Evolutionary conservation across 371 early-diverging fungal genomes (phyloP).

Genomic region (Zychaea mexicana): DNA sequence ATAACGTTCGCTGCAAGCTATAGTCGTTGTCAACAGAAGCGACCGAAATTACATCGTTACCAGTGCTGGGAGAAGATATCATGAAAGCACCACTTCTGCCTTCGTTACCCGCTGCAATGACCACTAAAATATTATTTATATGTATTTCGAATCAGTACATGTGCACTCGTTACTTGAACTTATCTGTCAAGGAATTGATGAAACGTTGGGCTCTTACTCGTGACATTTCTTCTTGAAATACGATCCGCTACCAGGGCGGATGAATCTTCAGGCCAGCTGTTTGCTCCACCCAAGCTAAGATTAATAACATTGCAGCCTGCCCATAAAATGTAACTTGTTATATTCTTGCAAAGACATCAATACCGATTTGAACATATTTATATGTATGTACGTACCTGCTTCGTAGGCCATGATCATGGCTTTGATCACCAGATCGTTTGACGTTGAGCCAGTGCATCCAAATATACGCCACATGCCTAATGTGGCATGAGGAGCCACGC

Average conservation of each 20-base stretch:
- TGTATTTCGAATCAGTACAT: not conserved
- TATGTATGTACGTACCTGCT: conserved; percentile 42
- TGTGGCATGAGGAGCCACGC: conserved; percentile 69
- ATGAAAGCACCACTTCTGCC: conserved; percentile 58
- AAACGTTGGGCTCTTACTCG: conserved; percentile 30
- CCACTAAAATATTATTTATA: conserved; percentile 32
- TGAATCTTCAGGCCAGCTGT: conserved; percentile 61
- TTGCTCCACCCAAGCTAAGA: conserved; percentile 72
- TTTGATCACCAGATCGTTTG: conserved; percentile 66
- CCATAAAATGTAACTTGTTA: not conserved
- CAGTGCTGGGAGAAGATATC: conserved; percentile 57
- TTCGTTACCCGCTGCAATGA: conserved; percentile 69
- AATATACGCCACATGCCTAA: conserved; percentile 70
- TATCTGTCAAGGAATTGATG: not conserved
- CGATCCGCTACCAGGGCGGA: conserved; percentile 53
- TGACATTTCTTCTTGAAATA: conserved; percentile 36
- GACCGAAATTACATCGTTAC: conserved; percentile 51
- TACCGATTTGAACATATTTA: too few relatives aligned
- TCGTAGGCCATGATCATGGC: conserved; percentile 70
- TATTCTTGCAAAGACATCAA: too few relatives aligned
- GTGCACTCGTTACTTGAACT: too few relatives aligned
- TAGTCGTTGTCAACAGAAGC: conserved; percentile 64
- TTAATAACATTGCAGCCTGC: conserved; percentile 64
- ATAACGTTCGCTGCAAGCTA: conserved; percentile 22
- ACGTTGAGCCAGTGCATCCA: conserved; percentile 66